Conservation (phyloP, 2,329 filamentous ascomycete genomes). For the Alternaria panax region DNA sequence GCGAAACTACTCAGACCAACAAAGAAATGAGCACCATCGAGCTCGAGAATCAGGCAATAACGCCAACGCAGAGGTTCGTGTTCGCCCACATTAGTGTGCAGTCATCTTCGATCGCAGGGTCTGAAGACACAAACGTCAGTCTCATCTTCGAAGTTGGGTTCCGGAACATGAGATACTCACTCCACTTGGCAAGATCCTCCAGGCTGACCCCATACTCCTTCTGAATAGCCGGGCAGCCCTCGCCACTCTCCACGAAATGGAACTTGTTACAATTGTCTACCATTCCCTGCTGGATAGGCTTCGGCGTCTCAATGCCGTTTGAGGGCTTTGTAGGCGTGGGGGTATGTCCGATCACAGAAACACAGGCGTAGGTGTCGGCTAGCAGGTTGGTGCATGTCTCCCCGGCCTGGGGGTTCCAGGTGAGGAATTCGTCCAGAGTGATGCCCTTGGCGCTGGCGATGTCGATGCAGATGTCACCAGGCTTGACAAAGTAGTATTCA, state of each 20-base stretch:
- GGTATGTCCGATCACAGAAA: constrained; percentile 16
- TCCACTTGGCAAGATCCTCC: constrained; percentile 21
- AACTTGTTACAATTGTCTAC: constrained; percentile 16
- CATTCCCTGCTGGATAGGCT: constrained; percentile 12
- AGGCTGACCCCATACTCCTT: constrained; percentile 9
- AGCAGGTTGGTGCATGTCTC: constrained; percentile 10
- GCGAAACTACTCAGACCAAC: background rate
- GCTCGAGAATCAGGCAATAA: background rate
- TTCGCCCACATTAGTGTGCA: constrained; percentile 14
- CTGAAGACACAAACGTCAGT: constrained; percentile 3
- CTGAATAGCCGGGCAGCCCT: constrained; percentile 9
- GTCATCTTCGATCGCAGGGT: background rate
- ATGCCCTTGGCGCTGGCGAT: constrained; percentile 14
- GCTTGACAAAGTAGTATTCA: constrained; percentile 14
- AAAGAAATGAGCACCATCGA: background rate
- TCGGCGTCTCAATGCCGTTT: constrained; percentile 12
- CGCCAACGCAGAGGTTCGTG: background rate
- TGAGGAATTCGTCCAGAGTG: constrained; percentile 11
- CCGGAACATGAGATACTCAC: background rate
- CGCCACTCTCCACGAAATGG: constrained; percentile 1
- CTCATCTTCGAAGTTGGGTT: background rate
- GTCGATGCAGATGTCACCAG: constrained; percentile 8
- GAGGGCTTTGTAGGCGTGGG: constrained; percentile 4
- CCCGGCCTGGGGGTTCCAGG: constrained; percentile 18
- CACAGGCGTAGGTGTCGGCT: constrained; percentile 19